Evolutionary conservation across 352 stramenopile species (phyloP), one percentile per base, ranked within the genome.

Genomic region (Nothophytophthora sp.): DNA sequence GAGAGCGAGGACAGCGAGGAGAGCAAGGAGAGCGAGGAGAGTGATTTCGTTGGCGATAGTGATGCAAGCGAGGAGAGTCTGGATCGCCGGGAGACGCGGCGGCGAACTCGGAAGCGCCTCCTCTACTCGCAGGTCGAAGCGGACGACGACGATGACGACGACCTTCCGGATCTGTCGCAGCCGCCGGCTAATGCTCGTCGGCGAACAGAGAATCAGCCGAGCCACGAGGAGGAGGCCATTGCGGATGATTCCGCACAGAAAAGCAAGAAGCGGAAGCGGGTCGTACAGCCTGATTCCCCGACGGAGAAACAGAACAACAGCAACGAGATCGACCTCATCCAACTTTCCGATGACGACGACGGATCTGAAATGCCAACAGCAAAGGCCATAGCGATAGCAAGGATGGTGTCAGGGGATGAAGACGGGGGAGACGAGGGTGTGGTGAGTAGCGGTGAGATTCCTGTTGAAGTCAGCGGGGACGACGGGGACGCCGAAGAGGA

Each of bases 71-170:
- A 55, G 4, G 54, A 56, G 10, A 65, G 52, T 30, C 19, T 51
- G 23, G 25, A 15, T 15, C 45, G 33, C 9, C 33, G 6, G 24
- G 32, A 9, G 33, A 44, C 33, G 15, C 53, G 32, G 27, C 69
- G 49, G 50, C 71, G 45, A 29, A 51, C 22, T 41, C 67, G 75
- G 23, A 86, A 78, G 33, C 63, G 75, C 30, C 60, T 86, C 38
- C 56, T 70, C 51, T 73, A 75, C 45, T 81, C 67, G 1, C 75
- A 83, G 50, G 57, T 79, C 24, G 43, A 63, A 13, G 25, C 51
- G 3, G 67, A 79, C 23, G 73, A 86, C 2, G 68, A 81, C 1
- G 67, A 80, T 22, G 70, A 73, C 2, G 46, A 62, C 22, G 67
- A 75, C 16, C 35, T 83, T 16, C 55, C 67, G 24, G 54, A 74